Evolutionary conservation across 208 protist genomes (phyloP), one percentile per base, ranked within the genome.

Genomic region (Crithidia sp.): DNA sequence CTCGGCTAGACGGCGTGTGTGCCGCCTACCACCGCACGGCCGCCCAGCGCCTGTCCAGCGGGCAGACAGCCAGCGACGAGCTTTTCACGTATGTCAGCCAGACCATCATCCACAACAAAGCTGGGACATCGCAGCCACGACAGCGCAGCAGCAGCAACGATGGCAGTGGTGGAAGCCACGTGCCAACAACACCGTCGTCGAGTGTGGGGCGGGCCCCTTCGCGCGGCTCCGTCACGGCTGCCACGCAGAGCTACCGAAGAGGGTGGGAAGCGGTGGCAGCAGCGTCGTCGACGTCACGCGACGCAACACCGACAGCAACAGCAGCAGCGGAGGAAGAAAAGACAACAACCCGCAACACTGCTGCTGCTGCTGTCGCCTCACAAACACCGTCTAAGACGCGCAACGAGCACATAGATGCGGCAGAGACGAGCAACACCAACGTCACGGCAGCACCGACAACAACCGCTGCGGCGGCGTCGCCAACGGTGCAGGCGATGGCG

Each of bases 1-100:
- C 66, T 2, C 73, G 71, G 36, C 58, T 77, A 0, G 58, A 77
- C 36, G 28, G 58, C 17, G 65, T 70, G 57, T 49, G 55, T 5
- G 17, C 39, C 6, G 71, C 71, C n/a, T 76, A 65, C 50, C 71
- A 63, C 19, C 54, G 56, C 41, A 52, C 44, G 1, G 55, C 41
- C 13, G 59, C 71, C 10, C 71, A 65, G 19, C 54, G 47, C 12
- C 40, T 17, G 4, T 44, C 71, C 43, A 40, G 14, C 36, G 13
- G 7, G 9, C 37, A 9, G 10, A 19, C 28, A 14, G 19, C 63
- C 8, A 16, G 9, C 3, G 49, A 60, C 16, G 37, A 49, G 36
- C 54, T 70, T 12, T 43, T 58, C 41, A 47, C 55, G 14, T 76
- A 76, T 47, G 71, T 76, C 43, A 37, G 4, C 12, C 17, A 9